Evolutionary conservation across 176 grass and related monocot species (phyloP).

Genomic region (Aegilops sharonensis): DNA sequence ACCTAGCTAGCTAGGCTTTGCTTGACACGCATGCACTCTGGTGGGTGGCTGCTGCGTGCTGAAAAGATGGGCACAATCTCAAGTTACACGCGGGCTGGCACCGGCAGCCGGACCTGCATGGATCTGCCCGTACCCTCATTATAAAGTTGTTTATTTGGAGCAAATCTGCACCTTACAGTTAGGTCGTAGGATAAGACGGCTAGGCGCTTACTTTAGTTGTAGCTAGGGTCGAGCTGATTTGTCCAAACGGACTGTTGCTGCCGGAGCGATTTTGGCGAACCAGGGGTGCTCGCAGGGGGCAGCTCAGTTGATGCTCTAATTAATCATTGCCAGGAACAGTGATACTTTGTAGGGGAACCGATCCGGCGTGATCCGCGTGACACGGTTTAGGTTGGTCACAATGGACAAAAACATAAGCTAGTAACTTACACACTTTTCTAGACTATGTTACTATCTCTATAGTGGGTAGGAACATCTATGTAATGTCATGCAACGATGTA

Average conservation of each 20-base stretch:
- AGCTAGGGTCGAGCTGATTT: neutral
- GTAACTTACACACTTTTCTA: no score
- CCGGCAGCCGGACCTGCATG: neutral
- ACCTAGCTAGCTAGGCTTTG: neutral
- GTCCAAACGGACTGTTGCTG: neutral
- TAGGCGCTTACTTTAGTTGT: neutral
- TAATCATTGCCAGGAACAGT: no score
- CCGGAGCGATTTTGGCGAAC: neutral
- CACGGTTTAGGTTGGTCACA: neutral
- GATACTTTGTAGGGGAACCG: neutral
- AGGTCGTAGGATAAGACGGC: neutral
- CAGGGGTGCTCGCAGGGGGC: neutral
- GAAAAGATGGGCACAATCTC: conserved; percentile 1
- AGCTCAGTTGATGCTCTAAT: neutral
- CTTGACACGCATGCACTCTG: neutral
- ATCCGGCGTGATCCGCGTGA: neutral
- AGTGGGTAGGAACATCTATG: no score
- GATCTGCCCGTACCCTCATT: neutral
- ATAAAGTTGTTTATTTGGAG: neutral
- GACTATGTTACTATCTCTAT: no score
- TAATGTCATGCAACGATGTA: no score
- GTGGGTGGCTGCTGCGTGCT: neutral
- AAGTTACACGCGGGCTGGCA: neutral
- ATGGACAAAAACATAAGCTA: no score
- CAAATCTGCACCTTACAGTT: neutral